phyloP scores from a whole-genome alignment of 805 yeast genomes.

The Metschnikowia kunwiensis region DNA sequence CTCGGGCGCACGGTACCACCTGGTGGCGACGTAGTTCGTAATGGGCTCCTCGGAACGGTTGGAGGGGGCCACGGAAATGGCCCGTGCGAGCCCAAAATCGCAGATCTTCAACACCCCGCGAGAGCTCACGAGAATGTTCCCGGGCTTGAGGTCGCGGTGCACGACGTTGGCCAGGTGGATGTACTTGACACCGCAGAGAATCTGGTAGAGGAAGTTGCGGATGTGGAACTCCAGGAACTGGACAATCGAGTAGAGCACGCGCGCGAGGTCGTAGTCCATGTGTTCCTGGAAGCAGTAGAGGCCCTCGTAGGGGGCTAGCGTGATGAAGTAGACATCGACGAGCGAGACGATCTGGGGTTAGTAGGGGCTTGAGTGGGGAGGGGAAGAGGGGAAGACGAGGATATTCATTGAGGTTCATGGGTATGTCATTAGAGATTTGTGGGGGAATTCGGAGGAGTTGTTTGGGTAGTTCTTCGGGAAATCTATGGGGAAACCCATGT shows the following conservation, averaged over 20 bases:
- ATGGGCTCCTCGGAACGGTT: slow-evolving; percentile 39
- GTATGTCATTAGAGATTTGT: too few species aligned
- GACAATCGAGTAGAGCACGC: slow-evolving; percentile 72
- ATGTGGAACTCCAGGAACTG: slow-evolving; percentile 84
- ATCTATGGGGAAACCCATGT: too few species aligned
- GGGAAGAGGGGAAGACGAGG: too few species aligned
- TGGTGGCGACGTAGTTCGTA: slow-evolving; percentile 86
- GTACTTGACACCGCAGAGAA: slow-evolving; percentile 81
- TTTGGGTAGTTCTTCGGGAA: too few species aligned
- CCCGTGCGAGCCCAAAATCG: slow-evolving; percentile 92
- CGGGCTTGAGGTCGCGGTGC: slow-evolving; percentile 91
- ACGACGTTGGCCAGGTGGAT: slow-evolving; percentile 90
- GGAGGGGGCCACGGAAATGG: slow-evolving; percentile 45
- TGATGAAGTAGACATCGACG: slow-evolving; percentile 70
- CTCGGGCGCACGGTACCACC: slow-evolving; percentile 97
- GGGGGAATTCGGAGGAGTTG: too few species aligned
- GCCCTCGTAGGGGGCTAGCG: slow-evolving; percentile 71
- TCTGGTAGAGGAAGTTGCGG: slow-evolving; percentile 71
- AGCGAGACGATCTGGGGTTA: slow-evolving; percentile 57
- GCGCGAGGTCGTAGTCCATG: slow-evolving; percentile 75
- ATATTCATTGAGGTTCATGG: too few species aligned
- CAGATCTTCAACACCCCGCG: slow-evolving; percentile 81
- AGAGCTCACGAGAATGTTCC: slow-evolving; percentile 73
- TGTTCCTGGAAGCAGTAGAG: slow-evolving; percentile 86
- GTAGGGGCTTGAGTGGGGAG: too few species aligned